Base-by-base conservation (phyloP, 1,284 basidiomycete species). In the Taiwanofungus camphoratus region DNA sequence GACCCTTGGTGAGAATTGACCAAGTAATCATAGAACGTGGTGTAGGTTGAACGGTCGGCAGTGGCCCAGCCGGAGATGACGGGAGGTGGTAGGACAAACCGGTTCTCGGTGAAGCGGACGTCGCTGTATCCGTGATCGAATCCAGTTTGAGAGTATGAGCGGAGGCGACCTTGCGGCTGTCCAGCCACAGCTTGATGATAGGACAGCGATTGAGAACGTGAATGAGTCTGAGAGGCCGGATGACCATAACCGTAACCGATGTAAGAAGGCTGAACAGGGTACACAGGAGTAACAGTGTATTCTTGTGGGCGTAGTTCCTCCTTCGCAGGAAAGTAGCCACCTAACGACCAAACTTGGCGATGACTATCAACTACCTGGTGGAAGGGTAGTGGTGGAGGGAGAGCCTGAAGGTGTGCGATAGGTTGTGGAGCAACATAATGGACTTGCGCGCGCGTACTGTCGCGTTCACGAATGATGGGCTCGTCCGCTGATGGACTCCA, bases 401-500 rank as follows among this genome's bases (percentile, higher is more conserved):
- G 48, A n/a, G 54, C 51, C 9, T 52, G 15, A 16, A 46, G 32
- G 30, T 50, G 57, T 7, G 72, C 52, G 24, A 60, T 40, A 1
- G 84, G 71, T 49, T 81, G 83, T 19, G 82, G 77, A 12, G 84
- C 79, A 34, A 82, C 65, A 47, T 86, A 86, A 34, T 78, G 73
- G 2, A 73, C 73, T 44, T 66, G 74, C 33, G 59, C 57, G 41
- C 76, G 69, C 52, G 68, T 73, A 39, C 65, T 64, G 42, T 73
- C 69, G 31, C 76, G 74, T 32, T 75, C 61, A n/a, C n/a, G n/a
- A n/a, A n/a, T n/a, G 45, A 88, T 76, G 18, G 82, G 84, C 51
- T 86, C 83, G 54, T 87, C 85, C 12, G 72, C 82, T 8, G 77
- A 74, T 38, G 86, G 85, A 55, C 82, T 86, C 86, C 86, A 89